A percentile compares a stretch with the other conserved stretches of the same genome.
These are phyloP conservation scores for Phytophthora tentaculata DNA, from an alignment of 352 stramenopile species.

Conservation along the genomic window DNA sequence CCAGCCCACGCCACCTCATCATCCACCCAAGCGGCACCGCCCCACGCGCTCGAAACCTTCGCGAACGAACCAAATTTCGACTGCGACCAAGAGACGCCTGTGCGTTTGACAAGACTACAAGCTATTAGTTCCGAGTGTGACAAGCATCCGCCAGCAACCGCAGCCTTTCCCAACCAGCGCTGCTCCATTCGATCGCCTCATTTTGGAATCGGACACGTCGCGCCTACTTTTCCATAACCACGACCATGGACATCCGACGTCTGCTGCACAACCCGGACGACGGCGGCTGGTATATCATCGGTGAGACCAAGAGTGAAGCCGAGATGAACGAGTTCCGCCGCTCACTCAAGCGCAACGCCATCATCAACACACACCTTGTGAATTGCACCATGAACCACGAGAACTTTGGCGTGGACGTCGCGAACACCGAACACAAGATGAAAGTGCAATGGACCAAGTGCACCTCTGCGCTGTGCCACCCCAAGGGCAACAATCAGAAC, in stretches of 20 bases:
- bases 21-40: slow-evolving; percentile 20
- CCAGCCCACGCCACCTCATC: slow-evolving; percentile 23
- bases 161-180: slow-evolving; percentile 3
- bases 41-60: slow-evolving; percentile 28
- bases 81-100: slow-evolving; percentile 32
- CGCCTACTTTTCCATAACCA: neutral
- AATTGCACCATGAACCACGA: slow-evolving; percentile 87
- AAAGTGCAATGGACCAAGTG: slow-evolving; percentile 88
- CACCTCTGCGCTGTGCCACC: slow-evolving; percentile 79
- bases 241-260: slow-evolving; percentile 71
- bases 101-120: slow-evolving; percentile 34
- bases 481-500: slow-evolving; percentile 52
- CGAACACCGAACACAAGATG: slow-evolving; percentile 78
- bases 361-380: slow-evolving; percentile 86
- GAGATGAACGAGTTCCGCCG: slow-evolving; percentile 81
- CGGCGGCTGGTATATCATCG: slow-evolving; percentile 80
- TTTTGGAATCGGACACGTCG: slow-evolving; percentile 32
- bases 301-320: slow-evolving; percentile 70
- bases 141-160: slow-evolving; percentile 39
- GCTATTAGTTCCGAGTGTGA: slow-evolving; percentile 24
- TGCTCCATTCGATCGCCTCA: slow-evolving; percentile 9
- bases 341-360: slow-evolving; percentile 83
- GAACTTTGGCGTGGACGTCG: slow-evolving; percentile 42
- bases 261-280: slow-evolving; percentile 82
- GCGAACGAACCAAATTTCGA: slow-evolving; percentile 29